Base-by-base conservation (phyloP, 257 asterid species). In the Forsythia viridissima region DNA sequence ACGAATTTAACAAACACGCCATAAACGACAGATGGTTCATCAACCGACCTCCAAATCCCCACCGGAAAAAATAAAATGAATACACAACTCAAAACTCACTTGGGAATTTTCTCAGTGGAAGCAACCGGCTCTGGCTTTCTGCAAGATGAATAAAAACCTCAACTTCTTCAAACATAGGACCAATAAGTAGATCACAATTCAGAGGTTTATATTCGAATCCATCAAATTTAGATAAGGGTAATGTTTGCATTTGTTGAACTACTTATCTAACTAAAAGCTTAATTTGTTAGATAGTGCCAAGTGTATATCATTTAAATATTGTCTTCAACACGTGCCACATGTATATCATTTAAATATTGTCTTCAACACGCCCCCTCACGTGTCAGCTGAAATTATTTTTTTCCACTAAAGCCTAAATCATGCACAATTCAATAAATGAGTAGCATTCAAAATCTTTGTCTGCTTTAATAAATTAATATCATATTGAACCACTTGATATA, bases 101-200 rank as follows among this genome's bases (percentile, higher is more conserved):
- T 87, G 79, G 93, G 93, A 36, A 87, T 65, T 86, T 88, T 87
- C 48, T 86, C 91, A 8, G 73, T 24, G 21, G 89, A 79, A 76
- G 30, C 85, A 63, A 73, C 81, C 38, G 82, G 82, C 79, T 88
- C 97, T 5, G 89, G 87, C 8, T 90, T 83, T 80, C 92, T 91
- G 87, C 83, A 85, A 84, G 37, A 70, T 68, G 37, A 69, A 36
- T 51, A 78, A 71, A 34, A 80, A 70, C 38, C 30, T 70, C 61
- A 71, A 75, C 69, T 18, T 48, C 65, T 71, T 52, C 65, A 82
- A 34, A 48, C 34, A 37, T 6, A 52, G 52, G 37, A 76, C 46
- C 72, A 57, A 4, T 61, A 61, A 61, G n/a, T 61, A 61, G 36
- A 61, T 61, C 37, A 61, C 18, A 30, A 30, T 30, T 30, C 34